phyloP scores from a whole-genome alignment of 2,329 filamentous ascomycete genomes.

The Cladosporium oxysporum region DNA sequence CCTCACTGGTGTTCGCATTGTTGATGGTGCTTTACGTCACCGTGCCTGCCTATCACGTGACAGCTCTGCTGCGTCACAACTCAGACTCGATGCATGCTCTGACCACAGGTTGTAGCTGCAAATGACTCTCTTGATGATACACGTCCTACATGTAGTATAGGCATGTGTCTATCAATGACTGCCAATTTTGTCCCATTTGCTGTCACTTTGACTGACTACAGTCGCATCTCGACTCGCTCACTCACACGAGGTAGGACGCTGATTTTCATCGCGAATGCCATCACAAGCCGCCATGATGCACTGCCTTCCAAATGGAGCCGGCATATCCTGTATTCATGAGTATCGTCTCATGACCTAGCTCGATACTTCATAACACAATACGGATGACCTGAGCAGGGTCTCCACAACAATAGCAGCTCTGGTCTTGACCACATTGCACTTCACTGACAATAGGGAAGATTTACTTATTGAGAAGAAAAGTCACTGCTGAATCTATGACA shows the following conservation, averaged over 20 bases:
- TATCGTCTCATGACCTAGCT: background rate
- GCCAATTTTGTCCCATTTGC: background rate
- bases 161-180: background rate
- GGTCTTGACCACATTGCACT: background rate
- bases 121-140: background rate
- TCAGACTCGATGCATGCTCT: background rate
- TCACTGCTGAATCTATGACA: background rate
- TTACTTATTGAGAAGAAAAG: background rate
- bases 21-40: background rate
- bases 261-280: background rate
- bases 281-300: background rate
- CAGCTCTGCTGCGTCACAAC: background rate
- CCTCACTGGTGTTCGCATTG: background rate
- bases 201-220: background rate
- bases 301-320: background rate
- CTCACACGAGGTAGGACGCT: background rate
- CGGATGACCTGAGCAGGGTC: background rate
- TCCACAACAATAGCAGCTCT: background rate
- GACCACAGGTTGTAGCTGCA: background rate
- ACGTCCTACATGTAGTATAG: too few relatives aligned
- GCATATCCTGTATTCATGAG: background rate
- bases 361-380: background rate
- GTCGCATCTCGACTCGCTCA: background rate
- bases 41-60: background rate
- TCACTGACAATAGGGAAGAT: background rate